Evolutionary conservation across 1,139 yeast species (phyloP), one percentile per base, ranked within the genome.

Genomic region (Scheffersomyces lignicola): DNA sequence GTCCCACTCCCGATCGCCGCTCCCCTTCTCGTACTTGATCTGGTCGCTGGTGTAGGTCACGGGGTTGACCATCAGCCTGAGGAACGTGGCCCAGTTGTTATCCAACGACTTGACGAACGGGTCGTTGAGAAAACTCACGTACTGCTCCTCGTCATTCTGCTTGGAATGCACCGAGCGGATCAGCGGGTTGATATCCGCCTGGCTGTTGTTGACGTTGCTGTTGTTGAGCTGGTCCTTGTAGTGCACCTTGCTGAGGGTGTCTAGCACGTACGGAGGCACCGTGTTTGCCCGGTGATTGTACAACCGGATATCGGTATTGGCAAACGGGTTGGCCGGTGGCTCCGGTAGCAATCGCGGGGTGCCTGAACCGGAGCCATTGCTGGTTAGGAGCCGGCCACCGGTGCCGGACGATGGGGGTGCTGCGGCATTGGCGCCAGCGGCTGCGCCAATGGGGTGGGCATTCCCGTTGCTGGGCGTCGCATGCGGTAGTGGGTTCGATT

Each of bases 241-340:
- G 45, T 70, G 70, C 2, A 67, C 73, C 47, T 65, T 69, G 0
- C 79, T 63, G 12, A 80, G 53, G 23, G 76, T 65, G 41, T 78
- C 83, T 25, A 80, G 54, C 0, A 78, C 85, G 52, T 75, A 80
- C 0, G 80, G 77, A 0, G 87, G 87, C 4, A 67, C 60, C 29
- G 63, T 58, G 36, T 63, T 65, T 14, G 75, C 62, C 34, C 52
- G 52, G 38, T 68, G 73, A 36, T 58, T 55, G 48, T 71, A 71
- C 9, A 63, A 47, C 26, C 52, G 56, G 18, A 65, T 48, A 22
- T 51, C 51, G 7, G 67, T 37, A 28, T 58, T 42, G 18, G 49
- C 58, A 41, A 63, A 59, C 7, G 66, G 61, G 33, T 60, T 44
- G 8, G 26, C 31, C 7, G 44, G 43, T 23, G 36, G 15, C 13